Conservation (phyloP, 352 stramenopile genomes). For the Phytophthora sp. region DNA sequence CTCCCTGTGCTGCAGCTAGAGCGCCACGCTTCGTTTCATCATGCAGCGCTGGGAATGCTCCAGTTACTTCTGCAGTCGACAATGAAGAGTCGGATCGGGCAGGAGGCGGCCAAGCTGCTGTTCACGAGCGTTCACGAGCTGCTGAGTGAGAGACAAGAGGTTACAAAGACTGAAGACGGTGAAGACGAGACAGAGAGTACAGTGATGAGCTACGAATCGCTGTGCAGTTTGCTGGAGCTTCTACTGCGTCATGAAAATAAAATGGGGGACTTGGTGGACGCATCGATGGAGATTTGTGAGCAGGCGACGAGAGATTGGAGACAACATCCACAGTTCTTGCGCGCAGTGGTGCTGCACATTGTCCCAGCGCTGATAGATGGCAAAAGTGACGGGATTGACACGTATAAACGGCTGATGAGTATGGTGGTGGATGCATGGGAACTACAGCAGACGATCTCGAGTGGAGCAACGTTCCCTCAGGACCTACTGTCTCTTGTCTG, state of each 20-base stretch:
- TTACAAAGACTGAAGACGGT: slow-evolving; percentile 1
- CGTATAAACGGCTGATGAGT: slow-evolving; percentile 23
- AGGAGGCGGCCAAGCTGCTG: slow-evolving; percentile 10
- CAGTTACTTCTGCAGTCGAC: slow-evolving; percentile 32
- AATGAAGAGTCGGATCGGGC: slow-evolving; percentile 3
- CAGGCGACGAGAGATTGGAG: slow-evolving; percentile 48
- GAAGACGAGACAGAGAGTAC: too few species aligned
- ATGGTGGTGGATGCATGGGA: slow-evolving; percentile 38
- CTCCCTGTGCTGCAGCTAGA: slow-evolving; percentile 39
- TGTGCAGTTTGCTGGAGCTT: slow-evolving; percentile 59
- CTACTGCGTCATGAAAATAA: slow-evolving; percentile 33
- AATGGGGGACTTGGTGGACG: slow-evolving; percentile 12
- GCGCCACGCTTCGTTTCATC: slow-evolving; percentile 36
- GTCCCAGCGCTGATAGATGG: slow-evolving; percentile 49
- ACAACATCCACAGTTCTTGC: slow-evolving; percentile 49
- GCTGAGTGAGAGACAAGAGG: slow-evolving; percentile 10
- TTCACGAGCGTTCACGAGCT: slow-evolving; percentile 15
- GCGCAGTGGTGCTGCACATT: slow-evolving; percentile 51
- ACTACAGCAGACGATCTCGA: neutral
- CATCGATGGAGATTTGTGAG: slow-evolving; percentile 44
- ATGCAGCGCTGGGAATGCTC: slow-evolving; percentile 34
- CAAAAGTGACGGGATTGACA: neutral
- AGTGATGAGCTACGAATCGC: slow-evolving; percentile 53
- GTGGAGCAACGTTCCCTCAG: slow-evolving; percentile 32
- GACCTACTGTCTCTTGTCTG: slow-evolving; percentile 75